Evolutionary conservation across 1,139 yeast genomes (phyloP).

Genomic region (Diutina catenulata): DNA sequence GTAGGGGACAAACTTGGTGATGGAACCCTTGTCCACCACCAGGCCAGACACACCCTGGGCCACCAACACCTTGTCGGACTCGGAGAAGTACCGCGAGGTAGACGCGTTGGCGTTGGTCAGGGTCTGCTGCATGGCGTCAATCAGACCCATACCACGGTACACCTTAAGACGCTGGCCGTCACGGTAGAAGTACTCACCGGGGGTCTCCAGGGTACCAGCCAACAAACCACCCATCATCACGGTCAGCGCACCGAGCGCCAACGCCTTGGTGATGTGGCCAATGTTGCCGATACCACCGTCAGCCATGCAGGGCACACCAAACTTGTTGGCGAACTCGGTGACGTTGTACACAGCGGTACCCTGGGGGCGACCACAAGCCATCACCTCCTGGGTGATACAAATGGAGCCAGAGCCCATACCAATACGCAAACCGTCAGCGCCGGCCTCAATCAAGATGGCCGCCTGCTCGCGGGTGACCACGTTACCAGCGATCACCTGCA

Average conservation of each 20-base stretch:
- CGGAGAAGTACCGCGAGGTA: constrained; percentile 95
- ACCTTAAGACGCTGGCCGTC: constrained; percentile 96
- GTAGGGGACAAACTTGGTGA: constrained; percentile 88
- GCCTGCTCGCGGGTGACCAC: constrained; percentile 99
- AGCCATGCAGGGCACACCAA: constrained; percentile 95
- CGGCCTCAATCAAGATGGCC: constrained; percentile 86
- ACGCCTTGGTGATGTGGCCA: constrained; percentile 95
- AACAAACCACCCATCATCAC: constrained; percentile 99
- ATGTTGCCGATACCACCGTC: constrained; percentile 99
- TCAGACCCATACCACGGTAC: constrained; percentile 99
- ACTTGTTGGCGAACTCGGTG: constrained; percentile 74
- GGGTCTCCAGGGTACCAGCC: constrained; percentile 98
- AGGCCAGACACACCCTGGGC: constrained; percentile 99
- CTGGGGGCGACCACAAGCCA: constrained; percentile 99
- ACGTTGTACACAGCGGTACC: constrained; percentile 93
- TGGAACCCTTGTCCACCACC: constrained; percentile 93
- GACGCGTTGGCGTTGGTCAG: constrained; percentile 86
- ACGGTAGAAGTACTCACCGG: constrained; percentile 95
- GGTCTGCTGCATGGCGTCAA: constrained; percentile 98
- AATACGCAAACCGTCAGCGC: constrained; percentile 96
- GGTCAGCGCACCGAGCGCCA: constrained; percentile 92
- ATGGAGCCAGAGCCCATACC: constrained; percentile 99
- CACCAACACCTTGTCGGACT: constrained; percentile 86
- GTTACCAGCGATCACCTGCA: constrained; percentile 93
- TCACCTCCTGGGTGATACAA: constrained; percentile 98